Conservation (phyloP, 768 basidiomycete species). For the Kwoniella sp. region DNA sequence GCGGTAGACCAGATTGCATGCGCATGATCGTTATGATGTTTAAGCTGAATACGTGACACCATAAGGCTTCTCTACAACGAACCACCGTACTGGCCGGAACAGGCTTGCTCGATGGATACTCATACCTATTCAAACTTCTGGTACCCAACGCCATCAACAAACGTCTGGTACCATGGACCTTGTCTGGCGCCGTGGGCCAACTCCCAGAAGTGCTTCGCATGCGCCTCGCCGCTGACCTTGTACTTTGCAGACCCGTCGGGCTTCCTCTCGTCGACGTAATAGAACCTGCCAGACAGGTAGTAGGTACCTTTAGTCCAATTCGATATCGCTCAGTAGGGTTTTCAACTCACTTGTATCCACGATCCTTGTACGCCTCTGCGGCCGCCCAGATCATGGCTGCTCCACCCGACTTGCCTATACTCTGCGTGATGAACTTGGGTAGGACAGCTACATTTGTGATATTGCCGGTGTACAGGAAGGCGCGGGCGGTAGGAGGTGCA, state of each 20-base stretch:
- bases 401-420: conserved; percentile 19
- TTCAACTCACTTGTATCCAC: conserved; percentile 28
- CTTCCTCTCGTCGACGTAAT: conserved; percentile 32
- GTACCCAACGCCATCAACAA: conserved; percentile 30
- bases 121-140: conserved; percentile 31
- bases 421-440: conserved; percentile 11
- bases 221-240: conserved; percentile 25
- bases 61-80: too few relatives aligned
- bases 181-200: conserved; percentile 16
- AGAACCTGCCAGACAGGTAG: conserved; percentile 20
- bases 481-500: neutral
- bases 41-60: too few relatives aligned
- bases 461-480: conserved; percentile 33
- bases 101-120: too few relatives aligned
- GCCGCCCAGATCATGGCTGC: conserved; percentile 28
- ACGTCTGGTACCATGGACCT: conserved; percentile 27
- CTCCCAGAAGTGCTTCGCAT: conserved; percentile 20
- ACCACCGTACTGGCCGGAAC: too few relatives aligned
- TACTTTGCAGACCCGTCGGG: conserved; percentile 18
- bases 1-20: too few relatives aligned
- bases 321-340: neutral
- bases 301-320: neutral
- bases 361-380: conserved; percentile 20
- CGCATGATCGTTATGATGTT: too few relatives aligned
- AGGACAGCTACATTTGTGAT: conserved; percentile 19